phyloP scores from a whole-genome alignment of 2,329 filamentous ascomycete species.

The Cladosporium sp. region DNA sequence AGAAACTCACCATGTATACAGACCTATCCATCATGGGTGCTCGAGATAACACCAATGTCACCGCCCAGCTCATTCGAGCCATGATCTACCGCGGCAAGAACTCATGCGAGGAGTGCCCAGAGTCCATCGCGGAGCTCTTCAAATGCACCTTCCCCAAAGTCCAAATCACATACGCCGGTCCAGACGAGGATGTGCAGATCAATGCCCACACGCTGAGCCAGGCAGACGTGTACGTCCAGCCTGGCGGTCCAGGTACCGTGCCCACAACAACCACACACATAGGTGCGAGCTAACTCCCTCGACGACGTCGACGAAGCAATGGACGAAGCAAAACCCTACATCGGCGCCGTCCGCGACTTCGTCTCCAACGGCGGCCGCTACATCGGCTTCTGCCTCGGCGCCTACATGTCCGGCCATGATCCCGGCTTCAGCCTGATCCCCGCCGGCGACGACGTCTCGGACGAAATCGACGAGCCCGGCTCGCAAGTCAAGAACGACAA shows the following conservation, averaged over 20 bases:
- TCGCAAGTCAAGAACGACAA: conserved; percentile 25
- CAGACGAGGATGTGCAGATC: conserved; percentile 25
- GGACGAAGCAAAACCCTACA: conserved; percentile 24
- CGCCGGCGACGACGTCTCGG: conserved; percentile 23
- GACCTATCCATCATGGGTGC: neutral
- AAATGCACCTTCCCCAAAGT: conserved; percentile 23
- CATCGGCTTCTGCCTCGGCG: conserved; percentile 30
- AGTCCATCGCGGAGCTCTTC: conserved; percentile 26
- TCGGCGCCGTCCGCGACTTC: conserved; percentile 26
- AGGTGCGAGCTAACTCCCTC: too few species aligned
- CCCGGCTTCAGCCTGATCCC: conserved; percentile 27
- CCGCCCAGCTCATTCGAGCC: conserved; percentile 19
- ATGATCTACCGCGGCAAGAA: conserved; percentile 28
- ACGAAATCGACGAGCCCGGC: conserved; percentile 22
- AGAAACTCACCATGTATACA: neutral
- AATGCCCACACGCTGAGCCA: conserved; percentile 23
- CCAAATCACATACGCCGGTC: conserved; percentile 27
- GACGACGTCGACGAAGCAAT: conserved; percentile 24
- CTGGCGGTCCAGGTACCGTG: conserved; percentile 27
- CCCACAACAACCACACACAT: too few species aligned
- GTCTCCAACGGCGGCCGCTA: conserved; percentile 28
- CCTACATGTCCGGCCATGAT: conserved; percentile 27
- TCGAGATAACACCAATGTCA: neutral
- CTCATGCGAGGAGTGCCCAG: conserved; percentile 24
- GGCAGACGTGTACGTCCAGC: conserved; percentile 27